Evolutionary conservation across 2,329 filamentous ascomycete species (phyloP).

Genomic region (Aureobasidium sp.): DNA sequence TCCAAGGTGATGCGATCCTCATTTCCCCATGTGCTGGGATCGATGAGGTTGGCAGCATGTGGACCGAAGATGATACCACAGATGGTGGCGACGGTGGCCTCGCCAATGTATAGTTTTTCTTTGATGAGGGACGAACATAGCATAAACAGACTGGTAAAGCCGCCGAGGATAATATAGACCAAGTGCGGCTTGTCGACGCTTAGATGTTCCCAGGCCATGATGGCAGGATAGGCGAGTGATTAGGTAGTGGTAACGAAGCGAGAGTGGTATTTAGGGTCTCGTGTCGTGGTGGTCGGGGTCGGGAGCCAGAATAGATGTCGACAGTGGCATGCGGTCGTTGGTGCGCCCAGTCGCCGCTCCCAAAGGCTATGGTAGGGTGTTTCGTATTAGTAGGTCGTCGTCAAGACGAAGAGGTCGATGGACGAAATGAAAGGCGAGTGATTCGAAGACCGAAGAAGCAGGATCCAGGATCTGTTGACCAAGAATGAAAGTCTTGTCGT

Average conservation of each 20-base stretch:
- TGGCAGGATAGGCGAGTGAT: not conserved
- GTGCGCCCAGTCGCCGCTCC: slow-evolving; percentile 45
- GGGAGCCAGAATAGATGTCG: not conserved
- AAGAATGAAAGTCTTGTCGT: slow-evolving; percentile 6
- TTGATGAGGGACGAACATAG: slow-evolving; percentile 96
- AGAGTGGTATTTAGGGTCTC: not conserved
- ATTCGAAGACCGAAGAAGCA: not conserved
- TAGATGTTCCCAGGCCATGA: slow-evolving; percentile 72
- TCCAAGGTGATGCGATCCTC: slow-evolving; percentile 81
- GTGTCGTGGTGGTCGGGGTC: not conserved
- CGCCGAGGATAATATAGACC: slow-evolving; percentile 97
- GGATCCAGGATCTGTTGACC: slow-evolving; percentile 2
- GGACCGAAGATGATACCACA: slow-evolving; percentile 86
- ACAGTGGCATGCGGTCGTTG: slow-evolving; percentile 36
- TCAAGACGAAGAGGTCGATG: not conserved
- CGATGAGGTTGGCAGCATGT: slow-evolving; percentile 71
- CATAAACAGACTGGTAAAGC: slow-evolving; percentile 98
- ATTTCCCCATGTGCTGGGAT: slow-evolving; percentile 70
- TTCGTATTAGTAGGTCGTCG: not conserved
- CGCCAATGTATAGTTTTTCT: slow-evolving; percentile 96
- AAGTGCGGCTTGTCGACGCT: slow-evolving; percentile 89
- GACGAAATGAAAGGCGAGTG: not conserved
- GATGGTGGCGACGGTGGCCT: slow-evolving; percentile 87
- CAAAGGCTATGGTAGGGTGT: not conserved
- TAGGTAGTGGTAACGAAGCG: not conserved